These are phyloP conservation scores for Flueggea neowawraea DNA, from an alignment of 441 rosid species.

Conservation along the genomic window DNA sequence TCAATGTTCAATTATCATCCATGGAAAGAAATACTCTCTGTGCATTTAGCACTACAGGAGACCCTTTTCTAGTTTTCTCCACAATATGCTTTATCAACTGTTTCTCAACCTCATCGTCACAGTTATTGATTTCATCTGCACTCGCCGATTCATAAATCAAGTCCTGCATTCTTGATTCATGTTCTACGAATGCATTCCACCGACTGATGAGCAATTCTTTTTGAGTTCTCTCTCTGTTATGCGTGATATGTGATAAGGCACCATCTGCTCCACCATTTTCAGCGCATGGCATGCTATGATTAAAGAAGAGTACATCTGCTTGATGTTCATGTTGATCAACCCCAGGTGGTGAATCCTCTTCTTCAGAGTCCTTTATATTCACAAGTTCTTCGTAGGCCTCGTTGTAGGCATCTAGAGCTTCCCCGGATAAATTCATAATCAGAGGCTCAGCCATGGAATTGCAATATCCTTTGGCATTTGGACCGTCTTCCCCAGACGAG, in stretches of 20 bases:
- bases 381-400: conserved; percentile 66
- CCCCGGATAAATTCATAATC: conserved; percentile 69
- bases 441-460: conserved; percentile 39
- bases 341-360: conserved; percentile 38
- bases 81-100: conserved; percentile 74
- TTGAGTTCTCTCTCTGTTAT: background rate
- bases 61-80: conserved; percentile 79
- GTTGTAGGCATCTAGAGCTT: conserved; percentile 74
- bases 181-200: conserved; percentile 13
- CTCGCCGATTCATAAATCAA: conserved; percentile 29
- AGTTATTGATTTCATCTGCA: conserved; percentile 48
- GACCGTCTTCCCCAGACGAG: conserved; percentile 31
- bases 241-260: conserved; percentile 2
- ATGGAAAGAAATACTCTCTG: conserved; percentile 47
- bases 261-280: conserved; percentile 14
- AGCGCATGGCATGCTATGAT: conserved; percentile 21
- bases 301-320: conserved; percentile 20
- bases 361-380: conserved; percentile 57
- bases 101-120: conserved; percentile 63
- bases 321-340: conserved; percentile 23
- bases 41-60: conserved; percentile 69
- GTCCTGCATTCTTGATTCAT: conserved; percentile 27
- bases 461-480: conserved; percentile 21
- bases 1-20: conserved; percentile 31
- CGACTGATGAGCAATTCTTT: conserved; percentile 6